Conservation (phyloP, 441 rosid genomes). For the Pelargonium citronellum region DNA sequence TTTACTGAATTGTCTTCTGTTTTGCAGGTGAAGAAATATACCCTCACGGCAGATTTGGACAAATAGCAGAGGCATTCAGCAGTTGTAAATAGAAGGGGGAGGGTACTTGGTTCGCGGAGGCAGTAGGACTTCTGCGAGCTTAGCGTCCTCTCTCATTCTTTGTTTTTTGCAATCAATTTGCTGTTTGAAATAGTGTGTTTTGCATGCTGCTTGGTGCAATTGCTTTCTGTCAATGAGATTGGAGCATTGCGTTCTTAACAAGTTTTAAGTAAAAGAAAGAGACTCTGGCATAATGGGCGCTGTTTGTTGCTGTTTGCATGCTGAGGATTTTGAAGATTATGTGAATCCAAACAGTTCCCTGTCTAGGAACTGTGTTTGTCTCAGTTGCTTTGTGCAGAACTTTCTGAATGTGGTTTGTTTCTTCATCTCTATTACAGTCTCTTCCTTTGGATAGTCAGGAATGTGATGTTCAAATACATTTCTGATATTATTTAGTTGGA, state of each 20-base stretch:
- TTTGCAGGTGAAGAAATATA: constrained; percentile 39
- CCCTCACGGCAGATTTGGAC: constrained; percentile 13
- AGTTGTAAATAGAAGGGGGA: constrained; percentile 34
- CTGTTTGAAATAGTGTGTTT: constrained; percentile 11
- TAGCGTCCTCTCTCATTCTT: constrained; percentile 57
- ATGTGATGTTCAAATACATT: not conserved
- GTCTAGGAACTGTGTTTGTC: constrained; percentile 71
- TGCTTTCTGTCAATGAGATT: constrained; percentile 24
- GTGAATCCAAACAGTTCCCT: constrained; percentile 57
- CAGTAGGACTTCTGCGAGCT: constrained; percentile 53
- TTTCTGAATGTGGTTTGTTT: constrained; percentile 42
- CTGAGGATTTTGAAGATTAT: constrained; percentile 64
- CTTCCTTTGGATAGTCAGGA: not conserved
- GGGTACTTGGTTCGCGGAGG: constrained; percentile 50
- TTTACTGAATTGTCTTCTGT: constrained; percentile 10
- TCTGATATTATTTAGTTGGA: not conserved
- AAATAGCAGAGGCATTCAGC: constrained; percentile 22
- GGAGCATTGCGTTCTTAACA: constrained; percentile 21
- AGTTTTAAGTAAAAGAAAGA: constrained; percentile 22
- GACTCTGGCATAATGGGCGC: constrained; percentile 58
- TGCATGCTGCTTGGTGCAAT: constrained; percentile 17
- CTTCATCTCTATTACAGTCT: not conserved
- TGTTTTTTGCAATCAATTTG: not conserved
- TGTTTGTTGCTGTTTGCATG: constrained; percentile 75
- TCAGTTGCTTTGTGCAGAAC: constrained; percentile 60